phyloP scores from a whole-genome alignment of 306 rosid species.

The Alnus rubra region DNA sequence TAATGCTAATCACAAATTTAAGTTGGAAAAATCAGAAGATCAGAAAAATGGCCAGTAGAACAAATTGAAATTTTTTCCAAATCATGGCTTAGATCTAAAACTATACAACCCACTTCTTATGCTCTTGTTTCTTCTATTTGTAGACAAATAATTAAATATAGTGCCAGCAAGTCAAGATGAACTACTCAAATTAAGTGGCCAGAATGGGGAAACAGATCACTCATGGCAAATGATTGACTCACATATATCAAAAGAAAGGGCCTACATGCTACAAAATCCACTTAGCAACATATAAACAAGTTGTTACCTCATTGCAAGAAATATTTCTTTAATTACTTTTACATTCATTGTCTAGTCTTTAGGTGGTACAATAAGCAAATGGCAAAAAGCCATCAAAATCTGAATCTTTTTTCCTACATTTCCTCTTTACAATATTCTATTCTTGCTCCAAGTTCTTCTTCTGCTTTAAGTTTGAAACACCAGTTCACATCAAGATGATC shows the following conservation, averaged over 20 bases:
- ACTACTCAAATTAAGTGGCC: not conserved
- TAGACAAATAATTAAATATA: not conserved
- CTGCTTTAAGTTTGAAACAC: not conserved
- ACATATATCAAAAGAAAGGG: no score
- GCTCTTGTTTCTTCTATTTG: not conserved
- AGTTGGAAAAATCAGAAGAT: slow-evolving; percentile 25
- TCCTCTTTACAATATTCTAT: not conserved
- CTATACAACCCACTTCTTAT: not conserved
- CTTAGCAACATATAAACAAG: not conserved
- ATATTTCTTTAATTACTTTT: not conserved
- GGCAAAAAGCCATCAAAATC: not conserved
- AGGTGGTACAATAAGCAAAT: not conserved
- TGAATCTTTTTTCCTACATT: not conserved
- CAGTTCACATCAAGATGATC: not conserved
- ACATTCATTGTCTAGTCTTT: not conserved
- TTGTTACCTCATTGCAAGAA: not conserved
- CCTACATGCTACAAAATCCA: no score
- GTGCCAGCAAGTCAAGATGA: not conserved
- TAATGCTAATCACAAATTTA: not conserved
- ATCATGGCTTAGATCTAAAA: not conserved
- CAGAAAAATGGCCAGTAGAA: not conserved
- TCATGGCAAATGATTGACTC: not conserved
- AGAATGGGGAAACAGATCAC: not conserved
- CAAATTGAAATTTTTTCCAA: not conserved
- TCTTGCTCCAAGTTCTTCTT: not conserved